phyloP scores from a whole-genome alignment of 2,329 filamentous ascomycete species.

The Beauveria scarabaeidicola region DNA sequence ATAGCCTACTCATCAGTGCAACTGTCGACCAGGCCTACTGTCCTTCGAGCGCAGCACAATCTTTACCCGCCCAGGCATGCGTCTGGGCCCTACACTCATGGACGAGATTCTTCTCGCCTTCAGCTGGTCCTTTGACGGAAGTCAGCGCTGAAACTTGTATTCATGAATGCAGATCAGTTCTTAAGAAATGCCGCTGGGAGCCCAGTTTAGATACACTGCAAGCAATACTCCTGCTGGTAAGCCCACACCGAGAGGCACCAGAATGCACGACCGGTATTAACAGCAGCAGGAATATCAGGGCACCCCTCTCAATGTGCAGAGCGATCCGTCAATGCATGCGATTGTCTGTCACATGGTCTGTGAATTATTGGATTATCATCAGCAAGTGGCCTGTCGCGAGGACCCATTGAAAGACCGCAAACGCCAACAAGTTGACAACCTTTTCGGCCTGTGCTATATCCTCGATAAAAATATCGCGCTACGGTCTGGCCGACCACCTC shows the following conservation, averaged over 20 bases:
- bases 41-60: background rate
- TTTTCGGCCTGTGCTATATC: conserved; percentile 22
- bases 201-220: conserved; percentile 12
- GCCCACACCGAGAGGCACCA: background rate
- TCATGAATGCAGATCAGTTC: background rate
- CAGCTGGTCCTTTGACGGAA: background rate
- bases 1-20: background rate
- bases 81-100: conserved; percentile 13
- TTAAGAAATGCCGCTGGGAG: background rate
- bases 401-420: background rate
- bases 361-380: conserved; percentile 7
- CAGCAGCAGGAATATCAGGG: background rate
- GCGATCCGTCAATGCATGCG: conserved; percentile 2
- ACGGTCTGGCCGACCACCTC: conserved; percentile 16
- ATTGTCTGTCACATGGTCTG: conserved; percentile 13
- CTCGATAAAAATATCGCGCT: conserved; percentile 21
- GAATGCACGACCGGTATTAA: background rate
- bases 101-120: background rate
- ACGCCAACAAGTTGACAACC: conserved; percentile 9
- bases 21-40: conserved; percentile 10
- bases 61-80: conserved; percentile 12
- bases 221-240: conserved; percentile 13
- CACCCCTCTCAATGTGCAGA: background rate
- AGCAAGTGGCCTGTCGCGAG: background rate
- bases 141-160: background rate